These are phyloP conservation scores for Leucoagaricus sp. DNA, from an alignment of 1,284 basidiomycete species.

Conservation along the genomic window DNA sequence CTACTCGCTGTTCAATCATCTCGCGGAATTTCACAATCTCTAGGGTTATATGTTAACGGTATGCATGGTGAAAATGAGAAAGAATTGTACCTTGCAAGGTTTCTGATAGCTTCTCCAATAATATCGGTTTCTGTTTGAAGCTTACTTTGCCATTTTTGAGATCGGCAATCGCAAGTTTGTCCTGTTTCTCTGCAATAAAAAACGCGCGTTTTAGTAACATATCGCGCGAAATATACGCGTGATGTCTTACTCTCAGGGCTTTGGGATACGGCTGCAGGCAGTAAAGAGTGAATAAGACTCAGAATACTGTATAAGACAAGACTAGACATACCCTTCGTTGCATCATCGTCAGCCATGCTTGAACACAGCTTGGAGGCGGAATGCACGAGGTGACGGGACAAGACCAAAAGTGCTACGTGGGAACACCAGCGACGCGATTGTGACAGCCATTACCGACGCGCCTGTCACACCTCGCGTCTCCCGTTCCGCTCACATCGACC, in stretches of 20 bases:
- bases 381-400: neutral
- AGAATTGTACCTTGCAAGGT: slow-evolving; percentile 72
- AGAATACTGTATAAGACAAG: neutral
- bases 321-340: slow-evolving; percentile 34
- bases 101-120: slow-evolving; percentile 77
- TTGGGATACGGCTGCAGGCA: slow-evolving; percentile 14
- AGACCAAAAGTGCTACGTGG: slow-evolving; percentile 27
- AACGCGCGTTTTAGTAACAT: slow-evolving; percentile 27
- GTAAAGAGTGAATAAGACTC: slow-evolving; percentile 2
- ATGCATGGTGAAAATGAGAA: slow-evolving; percentile 4
- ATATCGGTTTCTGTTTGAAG: slow-evolving; percentile 77
- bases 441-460: slow-evolving; percentile 40
- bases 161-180: slow-evolving; percentile 52
- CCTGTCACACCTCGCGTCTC: slow-evolving; percentile 32
- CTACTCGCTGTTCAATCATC: slow-evolving; percentile 57
- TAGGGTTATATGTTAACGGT: slow-evolving; percentile 24
- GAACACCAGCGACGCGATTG: slow-evolving; percentile 33
- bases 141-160: slow-evolving; percentile 76
- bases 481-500: slow-evolving; percentile 13
- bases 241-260: slow-evolving; percentile 28
- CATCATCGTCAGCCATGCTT: slow-evolving; percentile 39
- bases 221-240: slow-evolving; percentile 25
- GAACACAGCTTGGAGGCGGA: slow-evolving; percentile 14
- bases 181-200: slow-evolving; percentile 33
- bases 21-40: slow-evolving; percentile 76